Evolutionary conservation across 768 basidiomycete species (phyloP), one percentile per base, ranked within the genome.

Genomic region (Royoungia palumana): DNA sequence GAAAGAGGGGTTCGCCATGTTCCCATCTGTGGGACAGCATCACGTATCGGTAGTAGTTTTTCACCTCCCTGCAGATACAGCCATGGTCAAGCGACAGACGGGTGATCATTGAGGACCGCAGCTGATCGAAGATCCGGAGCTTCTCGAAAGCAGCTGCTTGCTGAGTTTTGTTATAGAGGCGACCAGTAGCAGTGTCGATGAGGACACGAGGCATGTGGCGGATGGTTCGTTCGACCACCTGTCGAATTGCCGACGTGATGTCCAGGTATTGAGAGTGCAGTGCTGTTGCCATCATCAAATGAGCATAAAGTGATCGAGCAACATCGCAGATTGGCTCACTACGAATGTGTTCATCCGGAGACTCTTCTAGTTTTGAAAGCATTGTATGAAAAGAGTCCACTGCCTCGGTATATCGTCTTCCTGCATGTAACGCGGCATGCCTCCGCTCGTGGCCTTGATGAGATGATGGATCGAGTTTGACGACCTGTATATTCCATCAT

Each of bases 101-200:
- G 0, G 17, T 51, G 0, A 25, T 47, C 52, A 49, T 54, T 1
- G 56, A 58, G 5, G 48, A 54, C 4, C 9, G 8, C 1, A 56
- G 20, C 11, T 55, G 44, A 5, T 35, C 11, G 27, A 49, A 59
- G 11, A 42, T 35, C 0, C 57, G 45, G 10, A 53, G 48, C 3
- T 4, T 22, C 10, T 49, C 30, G 19, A 59, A 58, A 1, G 57
- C 47, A 2, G 5, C 41, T 8, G 25, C 49, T 46, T 54, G 57
- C 20, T 44, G 52, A 12, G 0, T 16, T 14, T 40, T 58, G 27
- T 58, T 49, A 14, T 27, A 40, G 0, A 59, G 41, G n/a, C 30
- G 44, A 13, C 57, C 57, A 1, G 49, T 49, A 0, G 34, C 1
- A 4, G 42, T 46, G 20, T 53, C 34, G 8, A 58, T 50, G 2